Percentiles rank a stretch among this genome's conserved stretches.
Conservation (phyloP, 306 rosid genomes). For the Inga oerstediana region DNA sequence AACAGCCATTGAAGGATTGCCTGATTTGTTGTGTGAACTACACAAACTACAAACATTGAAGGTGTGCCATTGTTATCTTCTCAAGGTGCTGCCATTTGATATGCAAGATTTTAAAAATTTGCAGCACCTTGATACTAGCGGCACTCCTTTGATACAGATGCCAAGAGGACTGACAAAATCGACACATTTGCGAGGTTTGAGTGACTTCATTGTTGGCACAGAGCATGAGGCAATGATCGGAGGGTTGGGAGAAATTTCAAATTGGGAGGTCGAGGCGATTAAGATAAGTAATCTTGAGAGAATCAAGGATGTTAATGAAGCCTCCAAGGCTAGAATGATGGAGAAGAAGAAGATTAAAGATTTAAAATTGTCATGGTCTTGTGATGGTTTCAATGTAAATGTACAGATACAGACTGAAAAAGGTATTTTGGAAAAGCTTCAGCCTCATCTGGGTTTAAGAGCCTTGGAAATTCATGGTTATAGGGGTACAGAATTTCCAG, state of each 20-base stretch:
- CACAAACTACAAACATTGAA: conserved; percentile 28
- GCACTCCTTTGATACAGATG: neutral
- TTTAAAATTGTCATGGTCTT: neutral
- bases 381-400: no score
- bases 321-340: neutral
- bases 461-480: neutral
- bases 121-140: neutral
- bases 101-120: conserved; percentile 18
- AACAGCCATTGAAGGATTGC: neutral
- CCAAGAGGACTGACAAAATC: neutral
- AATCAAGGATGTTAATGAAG: neutral
- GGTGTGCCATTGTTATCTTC: rapidly evolving
- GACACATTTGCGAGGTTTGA: neutral
- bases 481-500: neutral
- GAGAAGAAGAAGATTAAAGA: neutral
- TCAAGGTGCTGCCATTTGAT: neutral
- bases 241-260: neutral
- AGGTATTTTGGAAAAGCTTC: conserved; percentile 7
- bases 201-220: neutral
- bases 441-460: neutral
- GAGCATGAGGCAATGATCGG: neutral
- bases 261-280: neutral
- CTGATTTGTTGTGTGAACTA: neutral
- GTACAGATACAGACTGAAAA: neutral
- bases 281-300: neutral